A percentile compares a stretch with the other conserved stretches of the same genome.
These are phyloP conservation scores for Penicillium sp. DNA, from an alignment of 2,329 filamentous ascomycete species.

Conservation along the genomic window DNA sequence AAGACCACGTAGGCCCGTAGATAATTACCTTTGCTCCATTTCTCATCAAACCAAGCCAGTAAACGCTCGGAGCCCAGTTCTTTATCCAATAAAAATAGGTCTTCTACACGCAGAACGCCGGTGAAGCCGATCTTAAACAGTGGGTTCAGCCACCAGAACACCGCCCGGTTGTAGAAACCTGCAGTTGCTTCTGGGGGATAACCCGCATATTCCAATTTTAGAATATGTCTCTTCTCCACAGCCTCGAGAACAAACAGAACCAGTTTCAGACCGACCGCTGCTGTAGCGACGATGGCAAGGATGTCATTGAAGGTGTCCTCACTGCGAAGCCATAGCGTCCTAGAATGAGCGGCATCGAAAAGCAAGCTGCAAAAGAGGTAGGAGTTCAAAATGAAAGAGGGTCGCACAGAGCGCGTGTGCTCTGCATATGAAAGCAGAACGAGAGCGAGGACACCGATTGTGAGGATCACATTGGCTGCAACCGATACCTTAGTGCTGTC, in stretches of 20 bases:
- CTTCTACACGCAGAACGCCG: constrained; percentile 44
- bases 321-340: constrained; percentile 45
- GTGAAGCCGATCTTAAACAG: constrained; percentile 52
- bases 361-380: constrained; percentile 49
- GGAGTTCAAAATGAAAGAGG: constrained; percentile 48
- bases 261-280: constrained; percentile 44
- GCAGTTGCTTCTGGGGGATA: constrained; percentile 53
- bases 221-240: constrained; percentile 44
- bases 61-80: constrained; percentile 44
- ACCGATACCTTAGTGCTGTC: constrained; percentile 37
- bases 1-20: neutral
- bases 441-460: constrained; percentile 33
- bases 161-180: constrained; percentile 48
- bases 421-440: constrained; percentile 47
- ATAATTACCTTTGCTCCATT: constrained; percentile 41
- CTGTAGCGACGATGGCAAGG: constrained; percentile 46
- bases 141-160: constrained; percentile 56
- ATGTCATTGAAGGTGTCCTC: constrained; percentile 27
- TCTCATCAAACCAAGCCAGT: constrained; percentile 35
- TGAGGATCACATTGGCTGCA: constrained; percentile 31
- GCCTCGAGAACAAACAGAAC: constrained; percentile 48
- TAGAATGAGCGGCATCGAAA: constrained; percentile 47
- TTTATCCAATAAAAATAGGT: constrained; percentile 48
- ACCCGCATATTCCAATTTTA: constrained; percentile 38
- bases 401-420: constrained; percentile 46